These are phyloP conservation scores for Nectriaceae sp. DNA, from an alignment of 2,329 filamentous ascomycete species.

Conservation along the genomic window DNA sequence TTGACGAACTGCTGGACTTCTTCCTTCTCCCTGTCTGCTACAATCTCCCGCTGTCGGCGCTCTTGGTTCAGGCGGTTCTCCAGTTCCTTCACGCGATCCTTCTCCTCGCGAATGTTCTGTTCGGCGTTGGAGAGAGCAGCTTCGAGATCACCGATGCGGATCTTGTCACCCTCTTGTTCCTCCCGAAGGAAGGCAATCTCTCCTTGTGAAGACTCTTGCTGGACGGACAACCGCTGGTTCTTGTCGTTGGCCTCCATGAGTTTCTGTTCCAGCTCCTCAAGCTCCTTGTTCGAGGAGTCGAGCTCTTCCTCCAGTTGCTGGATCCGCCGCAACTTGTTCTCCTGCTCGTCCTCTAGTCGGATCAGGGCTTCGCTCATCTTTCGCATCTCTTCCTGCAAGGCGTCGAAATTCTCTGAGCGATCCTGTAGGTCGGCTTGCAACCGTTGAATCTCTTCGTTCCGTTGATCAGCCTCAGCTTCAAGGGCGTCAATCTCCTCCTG, in stretches of 20 bases:
- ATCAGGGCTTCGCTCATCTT: constrained; percentile 85
- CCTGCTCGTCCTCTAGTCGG: constrained; percentile 85
- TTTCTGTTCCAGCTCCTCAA: constrained; percentile 82
- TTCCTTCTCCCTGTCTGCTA: constrained; percentile 88
- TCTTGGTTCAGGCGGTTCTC: constrained; percentile 78
- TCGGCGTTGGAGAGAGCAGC: constrained; percentile 79
- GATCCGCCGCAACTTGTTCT: constrained; percentile 75
- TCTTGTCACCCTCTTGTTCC: constrained; percentile 96
- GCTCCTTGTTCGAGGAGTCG: constrained; percentile 80
- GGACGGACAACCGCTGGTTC: constrained; percentile 82
- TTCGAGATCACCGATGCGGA: constrained; percentile 93
- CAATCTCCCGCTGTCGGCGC: constrained; percentile 80
- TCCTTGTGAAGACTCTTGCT: constrained; percentile 87
- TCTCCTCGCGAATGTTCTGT: constrained; percentile 79
- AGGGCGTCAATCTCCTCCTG: constrained; percentile 68
- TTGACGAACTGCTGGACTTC: constrained; percentile 93
- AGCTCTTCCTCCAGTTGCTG: constrained; percentile 82
- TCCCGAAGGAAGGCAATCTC: constrained; percentile 95
- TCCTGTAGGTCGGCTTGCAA: constrained; percentile 73
- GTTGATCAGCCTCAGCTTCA: constrained; percentile 72
- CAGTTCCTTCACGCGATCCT: constrained; percentile 72
- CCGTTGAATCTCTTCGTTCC: constrained; percentile 68
- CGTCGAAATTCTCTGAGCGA: constrained; percentile 82
- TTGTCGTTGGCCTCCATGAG: constrained; percentile 85
- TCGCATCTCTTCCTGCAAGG: constrained; percentile 92